Conservation (phyloP, 169 alveolate genomes). For the Cryptosporidium ryanae region DNA sequence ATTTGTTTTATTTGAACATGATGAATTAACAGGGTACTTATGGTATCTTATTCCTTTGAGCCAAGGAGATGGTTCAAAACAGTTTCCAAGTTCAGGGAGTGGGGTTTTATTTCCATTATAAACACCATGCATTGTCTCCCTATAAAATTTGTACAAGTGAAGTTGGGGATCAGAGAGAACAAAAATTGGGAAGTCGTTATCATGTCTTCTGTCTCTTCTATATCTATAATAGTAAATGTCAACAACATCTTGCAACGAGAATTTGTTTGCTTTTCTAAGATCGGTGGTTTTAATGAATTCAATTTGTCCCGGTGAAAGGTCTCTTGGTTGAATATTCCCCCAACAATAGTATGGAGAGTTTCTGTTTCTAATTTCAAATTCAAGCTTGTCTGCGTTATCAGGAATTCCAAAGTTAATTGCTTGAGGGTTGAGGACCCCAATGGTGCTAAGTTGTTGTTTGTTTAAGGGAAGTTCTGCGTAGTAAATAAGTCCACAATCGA, state of each 20-base stretch:
- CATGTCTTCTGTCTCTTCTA: conserved; percentile 68
- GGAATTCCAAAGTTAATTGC: conserved; percentile 31
- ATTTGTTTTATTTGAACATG: neutral
- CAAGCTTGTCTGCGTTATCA: conserved; percentile 9
- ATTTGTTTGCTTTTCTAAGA: conserved; percentile 15
- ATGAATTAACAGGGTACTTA: no score
- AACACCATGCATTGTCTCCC: conserved; percentile 72
- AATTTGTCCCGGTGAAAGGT: conserved; percentile 60
- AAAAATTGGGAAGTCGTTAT: conserved; percentile 34
- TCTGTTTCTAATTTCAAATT: conserved; percentile 35
- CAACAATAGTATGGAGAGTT: conserved; percentile 68
- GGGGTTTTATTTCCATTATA: conserved; percentile 64
- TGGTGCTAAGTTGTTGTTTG: conserved; percentile 57
- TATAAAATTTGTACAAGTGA: conserved; percentile 57
- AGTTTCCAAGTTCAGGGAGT: conserved; percentile 54
- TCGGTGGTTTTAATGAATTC: conserved; percentile 48
- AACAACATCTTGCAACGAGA: conserved; percentile 50
- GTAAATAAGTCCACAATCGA: conserved; percentile 53
- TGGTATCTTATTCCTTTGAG: neutral
- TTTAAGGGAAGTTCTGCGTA: conserved; percentile 51
- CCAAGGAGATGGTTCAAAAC: conserved; percentile 64
- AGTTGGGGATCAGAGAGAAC: conserved; percentile 50
- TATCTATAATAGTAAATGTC: conserved; percentile 63
- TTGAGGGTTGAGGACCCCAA: conserved; percentile 55
- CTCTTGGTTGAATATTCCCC: conserved; percentile 72